These are phyloP conservation scores for Tilletia setariae DNA, from an alignment of 1,284 basidiomycete species.

Conservation along the genomic window DNA sequence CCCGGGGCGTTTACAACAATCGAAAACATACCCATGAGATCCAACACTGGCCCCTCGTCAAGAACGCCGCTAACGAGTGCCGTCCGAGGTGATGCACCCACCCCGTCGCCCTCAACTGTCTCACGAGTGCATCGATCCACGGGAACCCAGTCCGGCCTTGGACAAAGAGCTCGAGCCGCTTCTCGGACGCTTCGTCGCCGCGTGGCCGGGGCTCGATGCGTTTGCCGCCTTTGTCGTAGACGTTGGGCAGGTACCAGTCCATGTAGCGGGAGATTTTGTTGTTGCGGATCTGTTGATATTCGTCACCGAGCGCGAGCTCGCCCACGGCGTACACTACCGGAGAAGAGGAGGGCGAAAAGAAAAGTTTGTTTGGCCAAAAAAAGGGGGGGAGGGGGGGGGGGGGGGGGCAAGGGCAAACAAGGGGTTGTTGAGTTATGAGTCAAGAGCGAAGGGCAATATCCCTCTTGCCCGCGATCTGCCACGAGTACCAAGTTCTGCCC, in stretches of 20 bases:
- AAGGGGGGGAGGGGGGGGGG: no score
- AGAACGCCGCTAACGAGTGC: slow-evolving; percentile 62
- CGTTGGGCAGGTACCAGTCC: slow-evolving; percentile 58
- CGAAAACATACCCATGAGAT: slow-evolving; percentile 58
- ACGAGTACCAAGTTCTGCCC: no score
- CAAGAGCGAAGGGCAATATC: no score
- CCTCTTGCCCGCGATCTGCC: no score
- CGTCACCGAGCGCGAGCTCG: slow-evolving; percentile 54
- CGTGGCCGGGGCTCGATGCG: slow-evolving; percentile 55
- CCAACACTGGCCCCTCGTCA: slow-evolving; percentile 62
- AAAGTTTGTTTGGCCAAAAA: neutral
- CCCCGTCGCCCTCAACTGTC: slow-evolving; percentile 58
- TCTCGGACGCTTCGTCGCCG: slow-evolving; percentile 56
- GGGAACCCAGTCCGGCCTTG: slow-evolving; percentile 60
- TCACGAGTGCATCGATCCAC: slow-evolving; percentile 60
- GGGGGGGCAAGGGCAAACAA: neutral
- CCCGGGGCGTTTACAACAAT: no score
- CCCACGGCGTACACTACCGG: slow-evolving; percentile 58
- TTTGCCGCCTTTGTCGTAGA: slow-evolving; percentile 55
- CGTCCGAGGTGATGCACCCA: slow-evolving; percentile 58
- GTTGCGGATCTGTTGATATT: slow-evolving; percentile 57
- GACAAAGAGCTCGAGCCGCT: slow-evolving; percentile 56
- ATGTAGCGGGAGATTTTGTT: slow-evolving; percentile 56
- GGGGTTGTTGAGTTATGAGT: neutral
- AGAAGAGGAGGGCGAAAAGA: no score